phyloP scores from a whole-genome alignment of 768 basidiomycete species.

The Ramaria rubella region DNA sequence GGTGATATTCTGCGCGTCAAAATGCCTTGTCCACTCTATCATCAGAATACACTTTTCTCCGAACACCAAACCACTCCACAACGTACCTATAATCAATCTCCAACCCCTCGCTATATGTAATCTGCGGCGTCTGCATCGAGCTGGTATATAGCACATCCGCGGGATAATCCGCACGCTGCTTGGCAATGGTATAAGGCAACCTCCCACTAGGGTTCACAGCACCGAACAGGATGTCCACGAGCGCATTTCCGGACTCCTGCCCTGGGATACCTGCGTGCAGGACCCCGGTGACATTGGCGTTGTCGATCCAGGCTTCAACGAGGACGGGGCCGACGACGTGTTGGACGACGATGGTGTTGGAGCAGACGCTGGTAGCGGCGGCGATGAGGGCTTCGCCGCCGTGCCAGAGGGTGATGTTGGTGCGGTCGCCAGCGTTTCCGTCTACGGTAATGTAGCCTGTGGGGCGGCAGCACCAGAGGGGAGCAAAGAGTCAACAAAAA shows the following conservation, averaged over 20 bases:
- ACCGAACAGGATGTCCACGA: conserved; percentile 70
- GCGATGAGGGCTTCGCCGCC: conserved; percentile 55
- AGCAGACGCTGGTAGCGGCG: conserved; percentile 45
- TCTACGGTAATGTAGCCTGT: conserved; percentile 49
- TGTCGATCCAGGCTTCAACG: conserved; percentile 63
- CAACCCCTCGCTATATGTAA: conserved; percentile 51
- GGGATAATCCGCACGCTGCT: conserved; percentile 50
- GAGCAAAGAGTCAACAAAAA: too few species aligned
- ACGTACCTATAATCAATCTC: conserved; percentile 23
- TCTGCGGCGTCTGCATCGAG: conserved; percentile 35
- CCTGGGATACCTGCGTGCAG: conserved; percentile 54
- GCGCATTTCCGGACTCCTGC: conserved; percentile 61
- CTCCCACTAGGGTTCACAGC: conserved; percentile 61
- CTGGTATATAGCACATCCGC: conserved; percentile 39
- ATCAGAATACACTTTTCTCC: neutral
- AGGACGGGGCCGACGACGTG: conserved; percentile 71
- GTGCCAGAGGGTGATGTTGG: conserved; percentile 46
- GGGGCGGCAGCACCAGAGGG: neutral
- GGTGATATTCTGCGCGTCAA: conserved; percentile 49
- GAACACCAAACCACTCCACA: neutral
- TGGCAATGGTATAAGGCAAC: conserved; percentile 72
- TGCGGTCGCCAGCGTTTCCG: conserved; percentile 52
- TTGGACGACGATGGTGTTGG: conserved; percentile 73
- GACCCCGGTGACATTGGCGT: conserved; percentile 48
- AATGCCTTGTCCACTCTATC: conserved; percentile 44